Base-by-base conservation (phyloP, 305 asterid species). In the Fraxinus latifolia region DNA sequence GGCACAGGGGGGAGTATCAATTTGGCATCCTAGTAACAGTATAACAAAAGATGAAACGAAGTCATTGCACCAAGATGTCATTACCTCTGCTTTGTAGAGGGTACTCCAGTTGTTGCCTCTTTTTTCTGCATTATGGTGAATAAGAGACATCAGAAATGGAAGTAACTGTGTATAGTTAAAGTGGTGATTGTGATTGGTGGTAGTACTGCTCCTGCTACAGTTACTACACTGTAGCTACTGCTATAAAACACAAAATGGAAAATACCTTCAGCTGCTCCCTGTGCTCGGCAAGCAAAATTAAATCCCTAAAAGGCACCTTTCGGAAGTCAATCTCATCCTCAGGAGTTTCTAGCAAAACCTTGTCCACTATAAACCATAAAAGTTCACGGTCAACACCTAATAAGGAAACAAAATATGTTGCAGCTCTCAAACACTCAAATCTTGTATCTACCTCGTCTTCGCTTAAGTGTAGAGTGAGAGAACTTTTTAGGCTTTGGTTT, bases 201-300 rank as follows among this genome's bases (percentile, higher is more conserved):
- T 3, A 50, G n/a, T 31, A 17, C 8, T 77, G 7, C 14, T 44
- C 15, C 25, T 19, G 58, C 9, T 31, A 60, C 12, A 76, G 70
- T 65, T 23, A 65, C 33, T 58, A 17, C 11, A 21, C 33, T 23
- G 70, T 47, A 60, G 25, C 25, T 55, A 17, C 67, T 55, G 25
- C 71, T 77, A 65, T 50, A 62, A 72, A 74, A 65, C 71, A 27
- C 58, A 72, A 79, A 81, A 68, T 17, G 5, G 60, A 74, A 77
- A 33, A 65, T 84, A 95, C 97, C 95, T 68, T 85, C 81, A 85
- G 85, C 82, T 87, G 87, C 88, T 96, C 99, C 87, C 80, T 90
- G 91, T 93, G 89, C 86, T 94, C 99, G 5, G 93, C 95, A 76
- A 94, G 94, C 81, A 91, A 77, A 87, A 96, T 87, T 80, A 96